phyloP scores from a whole-genome alignment of 202 grass and related monocot genomes.

The Schoenoplectus tabernaemontani region DNA sequence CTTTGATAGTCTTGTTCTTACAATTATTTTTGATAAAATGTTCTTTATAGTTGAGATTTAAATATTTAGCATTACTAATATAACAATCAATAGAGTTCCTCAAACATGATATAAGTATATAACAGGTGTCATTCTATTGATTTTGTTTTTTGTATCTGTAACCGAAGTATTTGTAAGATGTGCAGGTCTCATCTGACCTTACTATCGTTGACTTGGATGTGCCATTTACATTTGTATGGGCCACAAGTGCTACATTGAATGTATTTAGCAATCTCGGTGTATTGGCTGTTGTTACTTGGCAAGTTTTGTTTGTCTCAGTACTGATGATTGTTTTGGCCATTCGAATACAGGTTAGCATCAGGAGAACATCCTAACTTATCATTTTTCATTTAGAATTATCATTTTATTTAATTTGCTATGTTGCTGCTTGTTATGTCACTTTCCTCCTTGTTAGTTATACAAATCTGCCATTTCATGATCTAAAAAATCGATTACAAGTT shows the following conservation, averaged over 20 bases:
- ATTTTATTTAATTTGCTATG: not conserved
- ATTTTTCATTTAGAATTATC: not conserved
- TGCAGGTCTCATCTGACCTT: constrained; percentile 80
- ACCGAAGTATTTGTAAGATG: constrained; percentile 5
- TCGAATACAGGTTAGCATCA: constrained; percentile 26
- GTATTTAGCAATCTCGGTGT: constrained; percentile 70
- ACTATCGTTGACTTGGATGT: constrained; percentile 86
- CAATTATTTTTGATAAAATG: not conserved
- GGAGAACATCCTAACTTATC: not conserved
- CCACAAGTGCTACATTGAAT: constrained; percentile 48
- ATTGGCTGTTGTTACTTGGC: constrained; percentile 81
- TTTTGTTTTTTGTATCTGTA: not conserved
- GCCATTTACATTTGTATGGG: constrained; percentile 64
- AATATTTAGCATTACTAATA: not conserved
- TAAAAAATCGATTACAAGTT: not conserved
- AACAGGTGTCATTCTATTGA: not conserved
- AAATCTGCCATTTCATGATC: not conserved
- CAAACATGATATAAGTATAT: not conserved
- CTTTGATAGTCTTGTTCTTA: constrained; percentile 9
- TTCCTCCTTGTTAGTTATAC: not conserved
- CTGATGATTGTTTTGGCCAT: constrained; percentile 66
- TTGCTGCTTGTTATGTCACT: not conserved
- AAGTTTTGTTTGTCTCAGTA: constrained; percentile 67
- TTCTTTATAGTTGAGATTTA: not conserved
- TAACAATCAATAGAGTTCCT: not conserved